Conservation (phyloP, 352 stramenopile genomes). For the Globisporangium middletonii region DNA sequence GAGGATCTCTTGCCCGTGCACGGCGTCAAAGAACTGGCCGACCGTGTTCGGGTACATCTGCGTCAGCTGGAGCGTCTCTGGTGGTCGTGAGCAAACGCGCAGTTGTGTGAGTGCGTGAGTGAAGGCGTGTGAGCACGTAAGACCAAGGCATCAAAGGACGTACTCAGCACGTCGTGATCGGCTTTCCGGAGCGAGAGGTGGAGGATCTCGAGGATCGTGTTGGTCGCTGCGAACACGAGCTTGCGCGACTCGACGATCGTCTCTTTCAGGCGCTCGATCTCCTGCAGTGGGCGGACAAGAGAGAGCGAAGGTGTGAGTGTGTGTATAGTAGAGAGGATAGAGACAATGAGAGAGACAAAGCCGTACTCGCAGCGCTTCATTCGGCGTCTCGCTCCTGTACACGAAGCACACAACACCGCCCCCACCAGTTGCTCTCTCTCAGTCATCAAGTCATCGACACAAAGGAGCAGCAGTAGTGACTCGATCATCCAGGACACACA, state of each 20-base stretch:
- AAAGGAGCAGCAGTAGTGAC: not conserved
- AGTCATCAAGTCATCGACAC: not conserved
- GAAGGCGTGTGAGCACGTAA: not conserved
- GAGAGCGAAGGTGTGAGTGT: not conserved
- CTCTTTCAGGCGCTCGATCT: slow-evolving; percentile 59
- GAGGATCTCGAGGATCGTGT: slow-evolving; percentile 53
- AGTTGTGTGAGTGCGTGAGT: not conserved
- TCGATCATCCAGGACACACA: slow-evolving; percentile 22
- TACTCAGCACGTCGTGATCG: slow-evolving; percentile 52
- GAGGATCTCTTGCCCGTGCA: slow-evolving; percentile 49
- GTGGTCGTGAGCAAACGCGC: not conserved
- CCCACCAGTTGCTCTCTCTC: not conserved
- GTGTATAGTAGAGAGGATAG: not conserved
- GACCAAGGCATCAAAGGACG: not conserved
- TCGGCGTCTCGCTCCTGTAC: slow-evolving; percentile 33
- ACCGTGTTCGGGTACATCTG: slow-evolving; percentile 58
- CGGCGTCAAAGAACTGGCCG: slow-evolving; percentile 46
- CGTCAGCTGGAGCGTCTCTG: slow-evolving; percentile 52
- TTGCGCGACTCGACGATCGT: slow-evolving; percentile 44
- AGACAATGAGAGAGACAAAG: not conserved
- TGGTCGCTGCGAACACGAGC: slow-evolving; percentile 51
- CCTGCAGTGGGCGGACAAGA: slow-evolving; percentile 14
- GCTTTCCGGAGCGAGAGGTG: slow-evolving; percentile 51
- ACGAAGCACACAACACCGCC: not conserved
- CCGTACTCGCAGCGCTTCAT: slow-evolving; percentile 34